Evolutionary conservation across 129 eudicot species (phyloP), one percentile per base, ranked within the genome.

Genomic region (Flaveria brownii): DNA sequence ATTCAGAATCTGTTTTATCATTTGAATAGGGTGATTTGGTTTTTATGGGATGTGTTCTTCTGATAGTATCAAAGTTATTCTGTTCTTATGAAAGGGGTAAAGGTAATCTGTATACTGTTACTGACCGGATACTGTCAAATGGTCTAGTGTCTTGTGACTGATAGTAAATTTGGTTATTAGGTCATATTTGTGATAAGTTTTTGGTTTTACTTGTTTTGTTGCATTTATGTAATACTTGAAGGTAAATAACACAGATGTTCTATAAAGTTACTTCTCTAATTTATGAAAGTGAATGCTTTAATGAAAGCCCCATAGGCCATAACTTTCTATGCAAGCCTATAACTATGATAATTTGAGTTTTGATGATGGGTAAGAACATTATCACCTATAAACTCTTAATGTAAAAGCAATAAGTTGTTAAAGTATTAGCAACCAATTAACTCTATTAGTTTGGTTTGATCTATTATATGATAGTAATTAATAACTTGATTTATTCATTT

Each of bases 211-310:
- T 55, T 55, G 69, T 42, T 30, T 68, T 68, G 81, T 68, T 54
- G 54, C 47, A 77, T 67, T 42, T 41, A 14, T 57, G 73, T 77
- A 45, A 42, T 70, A 25, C 36, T 18, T 78, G 65, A 46, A 78
- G 65, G 54, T 46, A 59, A 59, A 54, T 54, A 55, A 18, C 63
- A 17, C 20, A 18, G 75, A 22, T 60, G 20, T 47, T 76, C 51
- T 45, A 52, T 52, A 17, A 78, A 28, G 76, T 57, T 45, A 52
- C 55, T 54, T 61, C 18, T 78, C 28, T 78, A 60, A 22, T 22
- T 47, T 47, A 60, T 71, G 56, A 60, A 46, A 78, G 54, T 78
- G 62, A 71, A 78, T 78, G 77, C 71, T 59, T 60, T 78, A 60
- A 71, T 78, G 71, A 70, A 46, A 8, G 23, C 65, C 45, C 64